Evolutionary conservation across 148 eudicot genomes (phyloP).

Genomic region (Fagopyrum tataricum): DNA sequence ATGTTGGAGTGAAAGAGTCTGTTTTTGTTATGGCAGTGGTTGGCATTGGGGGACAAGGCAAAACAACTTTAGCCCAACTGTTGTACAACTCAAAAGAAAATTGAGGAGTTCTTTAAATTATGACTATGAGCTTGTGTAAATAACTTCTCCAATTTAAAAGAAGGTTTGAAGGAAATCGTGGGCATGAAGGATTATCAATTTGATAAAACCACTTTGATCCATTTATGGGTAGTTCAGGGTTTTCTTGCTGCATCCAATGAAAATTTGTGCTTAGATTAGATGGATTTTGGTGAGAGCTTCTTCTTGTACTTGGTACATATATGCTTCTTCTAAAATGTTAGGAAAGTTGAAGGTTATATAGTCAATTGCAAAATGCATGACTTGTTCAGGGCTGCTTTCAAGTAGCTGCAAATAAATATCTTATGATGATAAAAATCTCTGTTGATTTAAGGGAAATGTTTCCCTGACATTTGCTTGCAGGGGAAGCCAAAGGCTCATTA

Average conservation of each 20-base stretch:
- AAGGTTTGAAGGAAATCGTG: constrained; percentile 7
- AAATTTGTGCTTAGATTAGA: constrained; percentile 17
- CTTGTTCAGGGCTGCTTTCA: constrained; percentile 19
- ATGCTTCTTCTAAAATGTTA: constrained; percentile 19
- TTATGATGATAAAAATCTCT: background rate
- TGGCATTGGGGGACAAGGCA: constrained; percentile 30
- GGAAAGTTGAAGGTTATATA: background rate
- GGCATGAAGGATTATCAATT: constrained; percentile 12
- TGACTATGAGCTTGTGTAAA: constrained; percentile 23
- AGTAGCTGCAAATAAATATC: constrained; percentile 1
- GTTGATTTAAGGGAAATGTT: background rate
- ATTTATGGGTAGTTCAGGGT: constrained; percentile 23
- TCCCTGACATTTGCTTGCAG: background rate
- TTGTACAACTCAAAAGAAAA: constrained; percentile 14
- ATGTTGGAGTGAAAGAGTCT: background rate
- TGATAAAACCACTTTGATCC: constrained; percentile 12
- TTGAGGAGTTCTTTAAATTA: constrained; percentile 16
- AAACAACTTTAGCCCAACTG: constrained; percentile 25
- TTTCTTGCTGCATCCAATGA: background rate
- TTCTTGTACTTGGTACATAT: constrained; percentile 16
- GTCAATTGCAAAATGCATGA: constrained; percentile 17
- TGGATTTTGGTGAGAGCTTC: constrained; percentile 20
- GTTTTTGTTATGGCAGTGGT: constrained; percentile 18
- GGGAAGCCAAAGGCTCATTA: background rate
- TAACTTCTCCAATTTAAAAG: constrained; percentile 18